Conservation (phyloP, 2,329 filamentous ascomycete species). For the Epichloe gansuensis region DNA sequence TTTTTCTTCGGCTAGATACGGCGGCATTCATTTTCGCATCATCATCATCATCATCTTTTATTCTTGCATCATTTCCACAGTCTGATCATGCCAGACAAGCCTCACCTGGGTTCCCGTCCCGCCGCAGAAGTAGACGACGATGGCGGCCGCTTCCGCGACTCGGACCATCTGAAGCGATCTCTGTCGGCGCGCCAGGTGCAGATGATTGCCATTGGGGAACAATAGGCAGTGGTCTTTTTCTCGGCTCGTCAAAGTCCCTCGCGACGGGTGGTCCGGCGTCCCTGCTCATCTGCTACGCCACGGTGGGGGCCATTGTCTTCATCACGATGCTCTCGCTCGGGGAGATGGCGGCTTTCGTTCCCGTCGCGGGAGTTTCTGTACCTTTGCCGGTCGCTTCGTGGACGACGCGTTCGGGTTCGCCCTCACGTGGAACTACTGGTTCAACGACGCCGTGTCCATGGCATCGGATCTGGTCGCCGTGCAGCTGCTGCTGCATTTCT, state of each 20-base stretch:
- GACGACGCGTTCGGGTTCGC: slow-evolving; percentile 43
- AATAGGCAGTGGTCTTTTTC: slow-evolving; percentile 49
- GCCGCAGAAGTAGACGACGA: not conserved
- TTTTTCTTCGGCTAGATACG: too few relatives aligned
- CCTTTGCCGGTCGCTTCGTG: slow-evolving; percentile 34
- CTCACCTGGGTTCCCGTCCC: not conserved
- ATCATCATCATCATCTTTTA: too few relatives aligned
- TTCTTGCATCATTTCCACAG: too few relatives aligned
- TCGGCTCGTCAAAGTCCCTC: slow-evolving; percentile 49
- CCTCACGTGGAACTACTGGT: slow-evolving; percentile 51
- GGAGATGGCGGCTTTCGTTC: slow-evolving; percentile 45
- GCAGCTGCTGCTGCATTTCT: slow-evolving; percentile 46
- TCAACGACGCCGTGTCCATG: slow-evolving; percentile 44
- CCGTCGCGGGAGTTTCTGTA: slow-evolving; percentile 45
- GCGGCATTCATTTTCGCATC: too few relatives aligned
- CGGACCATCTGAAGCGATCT: slow-evolving; percentile 33
- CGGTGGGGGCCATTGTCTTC: slow-evolving; percentile 45
- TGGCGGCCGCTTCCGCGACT: slow-evolving; percentile 6
- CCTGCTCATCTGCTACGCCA: slow-evolving; percentile 40
- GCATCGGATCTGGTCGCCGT: slow-evolving; percentile 45
- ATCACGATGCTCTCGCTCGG: slow-evolving; percentile 46
- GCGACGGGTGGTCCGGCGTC: slow-evolving; percentile 48
- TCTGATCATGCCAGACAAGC: not conserved
- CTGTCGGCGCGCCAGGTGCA: slow-evolving; percentile 52
- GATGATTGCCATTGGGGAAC: slow-evolving; percentile 53